A percentile compares a stretch with the other conserved stretches of the same genome.
Conservation (phyloP, 2,329 filamentous ascomycete species). For the Xylariales sp. region DNA sequence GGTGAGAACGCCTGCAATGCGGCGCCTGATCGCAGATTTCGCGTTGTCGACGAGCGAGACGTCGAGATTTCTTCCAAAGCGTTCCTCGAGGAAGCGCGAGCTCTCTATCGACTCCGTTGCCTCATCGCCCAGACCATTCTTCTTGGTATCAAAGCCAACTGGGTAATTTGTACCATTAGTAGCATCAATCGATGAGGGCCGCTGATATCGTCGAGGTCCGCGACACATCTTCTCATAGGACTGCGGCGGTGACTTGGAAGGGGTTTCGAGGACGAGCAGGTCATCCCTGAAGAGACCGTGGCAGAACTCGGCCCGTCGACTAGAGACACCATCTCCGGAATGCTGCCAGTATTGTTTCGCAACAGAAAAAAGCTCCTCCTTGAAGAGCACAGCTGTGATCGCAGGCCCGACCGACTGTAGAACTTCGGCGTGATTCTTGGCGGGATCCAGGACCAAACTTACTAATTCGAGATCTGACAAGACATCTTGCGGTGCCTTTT, state of each 20-base stretch:
- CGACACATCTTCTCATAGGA: conserved; percentile 44
- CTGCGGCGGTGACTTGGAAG: conserved; percentile 21
- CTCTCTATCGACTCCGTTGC: conserved; percentile 56
- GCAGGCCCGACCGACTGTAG: conserved; percentile 53
- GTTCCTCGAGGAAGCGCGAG: conserved; percentile 81
- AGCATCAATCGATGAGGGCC: conserved; percentile 39
- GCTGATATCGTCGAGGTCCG: conserved; percentile 78
- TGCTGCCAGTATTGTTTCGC: conserved; percentile 99
- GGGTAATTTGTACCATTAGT: conserved; percentile 18
- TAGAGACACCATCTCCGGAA: conserved; percentile 86
- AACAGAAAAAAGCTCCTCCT: conserved; percentile 58
- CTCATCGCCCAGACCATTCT: conserved; percentile 17
- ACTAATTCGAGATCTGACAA: conserved; percentile 48
- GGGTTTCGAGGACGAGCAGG: conserved; percentile 38
- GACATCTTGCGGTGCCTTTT: conserved; percentile 50
- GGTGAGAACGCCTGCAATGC: conserved; percentile 82
- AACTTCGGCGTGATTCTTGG: conserved; percentile 44
- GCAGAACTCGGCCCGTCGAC: conserved; percentile 86
- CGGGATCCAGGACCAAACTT: conserved; percentile 58
- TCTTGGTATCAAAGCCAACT: conserved; percentile 12
- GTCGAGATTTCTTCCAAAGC: conserved; percentile 88
- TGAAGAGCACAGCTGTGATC: conserved; percentile 68
- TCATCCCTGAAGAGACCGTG: conserved; percentile 68
- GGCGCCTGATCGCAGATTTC: conserved; percentile 76
- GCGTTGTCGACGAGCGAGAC: conserved; percentile 74